Conservation (phyloP, 2,329 filamentous ascomycete genomes). For the Pseudocercospora pini-densiflorae region DNA sequence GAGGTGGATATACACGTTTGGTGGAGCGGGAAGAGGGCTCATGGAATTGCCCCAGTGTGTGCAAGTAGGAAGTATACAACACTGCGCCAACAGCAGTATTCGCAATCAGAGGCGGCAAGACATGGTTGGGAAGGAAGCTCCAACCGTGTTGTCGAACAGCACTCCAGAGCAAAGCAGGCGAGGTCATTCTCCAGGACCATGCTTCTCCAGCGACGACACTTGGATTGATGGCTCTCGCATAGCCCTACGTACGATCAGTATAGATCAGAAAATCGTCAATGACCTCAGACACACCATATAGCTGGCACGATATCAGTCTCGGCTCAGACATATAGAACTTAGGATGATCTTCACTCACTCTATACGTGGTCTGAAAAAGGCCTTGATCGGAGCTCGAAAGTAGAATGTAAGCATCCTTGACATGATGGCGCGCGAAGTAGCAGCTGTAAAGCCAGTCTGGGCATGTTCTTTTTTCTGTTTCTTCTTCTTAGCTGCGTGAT, state of each 20-base stretch:
- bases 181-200: conserved; percentile 69
- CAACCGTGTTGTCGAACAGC: conserved; percentile 73
- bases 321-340: neutral
- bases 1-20: conserved; percentile 72
- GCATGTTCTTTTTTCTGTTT: conserved; percentile 62
- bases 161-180: conserved; percentile 69
- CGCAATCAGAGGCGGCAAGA: conserved; percentile 75
- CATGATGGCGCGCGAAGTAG: conserved; percentile 80
- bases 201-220: conserved; percentile 51
- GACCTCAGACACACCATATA: conserved; percentile 52
- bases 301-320: conserved; percentile 38
- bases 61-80: conserved; percentile 76
- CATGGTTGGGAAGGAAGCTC: conserved; percentile 74
- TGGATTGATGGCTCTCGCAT: conserved; percentile 67
- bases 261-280: neutral
- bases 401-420: conserved; percentile 88
- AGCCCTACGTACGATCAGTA: conserved; percentile 50
- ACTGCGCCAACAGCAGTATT: conserved; percentile 76
- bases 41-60: conserved; percentile 68
- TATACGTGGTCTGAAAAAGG: conserved; percentile 87
- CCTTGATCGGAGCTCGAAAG: conserved; percentile 87
- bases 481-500: conserved; percentile 18
- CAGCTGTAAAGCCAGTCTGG: conserved; percentile 78
- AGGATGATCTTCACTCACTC: conserved; percentile 64
- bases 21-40: conserved; percentile 65